Evolutionary conservation across 306 rosid species (phyloP), one percentile per base, ranked within the genome.

Genomic region (Elaeagnus macrophylla): DNA sequence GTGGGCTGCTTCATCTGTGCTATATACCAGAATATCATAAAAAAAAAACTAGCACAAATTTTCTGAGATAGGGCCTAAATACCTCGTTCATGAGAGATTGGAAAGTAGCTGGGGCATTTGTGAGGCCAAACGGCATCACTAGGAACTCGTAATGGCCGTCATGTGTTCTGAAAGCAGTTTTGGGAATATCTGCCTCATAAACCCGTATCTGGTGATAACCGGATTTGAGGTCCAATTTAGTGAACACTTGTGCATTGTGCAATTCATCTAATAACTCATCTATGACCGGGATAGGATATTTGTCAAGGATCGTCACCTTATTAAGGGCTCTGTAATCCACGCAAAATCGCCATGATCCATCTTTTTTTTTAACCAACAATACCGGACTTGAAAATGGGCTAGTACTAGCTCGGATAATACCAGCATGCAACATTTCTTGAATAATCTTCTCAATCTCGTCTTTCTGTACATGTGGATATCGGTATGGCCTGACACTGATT

Each of bases 191-290:
- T 1, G 10, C 65, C 11, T 60, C 65, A 0, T 37, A 15, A 6
- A 60, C 46, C 5, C 37, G 42, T 0, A 60, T 36, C 6, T 60
- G 65, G 17, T 47, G 65, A 18, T 51, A 51, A 10, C 56, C 56
- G 0, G 39, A 6, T 7, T 12, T 3, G 0, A 48, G 11, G 16
- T 48, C 53, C 1, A 48, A 8, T 6, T 53, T 53, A 2, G 57
- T 32, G n/a, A 53, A 53, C 9, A 35, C 5, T 32, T 35, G 12
- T 12, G 47, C 47, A 5, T 10, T 6, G n/a, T 43, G 47, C 4
- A 43, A 14, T 12, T 40, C 44, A 6, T 40, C 44, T 6, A 40
- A 1, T 1, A 14, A 0, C 15, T 55, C 59, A 5, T 55, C 59
- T 2, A 55, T 38, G 5, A 38, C 47, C 1, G 59, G 59, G 1